Evolutionary conservation across 306 rosid genomes (phyloP), one percentile per base, ranked within the genome.

Genomic region (Dryas octopetala): DNA sequence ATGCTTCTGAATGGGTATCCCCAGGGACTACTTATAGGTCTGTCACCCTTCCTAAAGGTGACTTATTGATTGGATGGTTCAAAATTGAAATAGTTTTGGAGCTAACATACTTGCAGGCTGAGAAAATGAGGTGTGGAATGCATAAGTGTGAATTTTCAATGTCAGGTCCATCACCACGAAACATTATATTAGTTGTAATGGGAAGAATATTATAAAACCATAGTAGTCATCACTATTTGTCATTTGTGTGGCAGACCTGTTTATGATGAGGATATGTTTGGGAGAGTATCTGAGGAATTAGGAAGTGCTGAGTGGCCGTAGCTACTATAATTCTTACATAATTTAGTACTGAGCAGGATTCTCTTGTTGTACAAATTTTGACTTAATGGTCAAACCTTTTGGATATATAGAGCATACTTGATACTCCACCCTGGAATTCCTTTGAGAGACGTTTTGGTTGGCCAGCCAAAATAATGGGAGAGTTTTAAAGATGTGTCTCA

Each of bases 1-100:
- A n/a, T 76, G 70, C 70, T 53, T 75, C 58, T 48, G 51, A 48
- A 61, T 70, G 62, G 47, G 78, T 66, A 68, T 59, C 73, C 74
- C 78, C 66, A 66, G 28, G 77, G 71, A 62, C 63, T 66, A 58
- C 65, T 59, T 28, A 15, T 73, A 53, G 38, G 53, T 6, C 6
- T 19, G 8, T 43, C 13, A 71, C 13, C 62, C 53, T 14, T 60
- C 47, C 49, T n/a, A 16, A 23, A 28, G 59, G 52, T 70, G 75
- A 79, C 75, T 83, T 81, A 10, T 23, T 17, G n/a, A 4, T 28
- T 58, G 15, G 28, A 43, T 16, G 4, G 19, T 70, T 74, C 70
- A 70, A 47, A 79, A 74, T 7, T 26, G 68, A 48, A 67, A 14
- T 71, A 15, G 3, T 70, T 78, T 73, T 28, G 67, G 7, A 59